These are phyloP conservation scores for Anethum foeniculum DNA, from an alignment of 140 eudicot genomes.

Conservation along the genomic window DNA sequence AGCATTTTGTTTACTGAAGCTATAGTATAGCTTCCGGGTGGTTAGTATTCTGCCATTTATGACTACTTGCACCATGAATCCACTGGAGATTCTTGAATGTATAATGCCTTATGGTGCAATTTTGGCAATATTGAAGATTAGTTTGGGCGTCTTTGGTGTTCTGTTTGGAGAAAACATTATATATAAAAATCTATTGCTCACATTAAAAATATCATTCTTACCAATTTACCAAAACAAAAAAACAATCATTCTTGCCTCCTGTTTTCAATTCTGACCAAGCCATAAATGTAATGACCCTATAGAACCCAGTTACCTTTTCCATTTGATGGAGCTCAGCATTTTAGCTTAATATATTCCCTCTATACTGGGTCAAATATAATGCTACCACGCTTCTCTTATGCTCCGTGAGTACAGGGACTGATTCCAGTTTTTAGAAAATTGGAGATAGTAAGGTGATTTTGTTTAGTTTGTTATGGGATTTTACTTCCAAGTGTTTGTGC, in stretches of 20 bases:
- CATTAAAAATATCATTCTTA: neutral
- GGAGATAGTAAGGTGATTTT: neutral
- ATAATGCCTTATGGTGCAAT: neutral
- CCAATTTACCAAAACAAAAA: neutral
- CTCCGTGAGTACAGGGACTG: neutral
- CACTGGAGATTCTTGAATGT: neutral
- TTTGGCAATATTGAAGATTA: neutral
- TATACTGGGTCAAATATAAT: neutral
- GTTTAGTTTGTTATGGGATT: neutral
- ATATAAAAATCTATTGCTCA: neutral
- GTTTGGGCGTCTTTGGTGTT: neutral
- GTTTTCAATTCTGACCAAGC: neutral
- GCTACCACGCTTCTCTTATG: neutral
- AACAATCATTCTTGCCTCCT: neutral
- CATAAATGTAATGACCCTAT: neutral
- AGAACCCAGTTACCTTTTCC: neutral
- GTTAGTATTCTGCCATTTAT: neutral
- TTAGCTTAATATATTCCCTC: neutral
- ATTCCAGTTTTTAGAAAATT: neutral
- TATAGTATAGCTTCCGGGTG: neutral
- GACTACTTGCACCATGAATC: neutral
- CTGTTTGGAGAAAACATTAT: neutral
- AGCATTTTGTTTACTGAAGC: neutral
- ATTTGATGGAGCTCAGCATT: neutral
- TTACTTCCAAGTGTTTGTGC: neutral